Evolutionary conservation across 495 filamentous ascomycete species (phyloP), one percentile per base, ranked within the genome.

Genomic region (Aspergillus baeticus): DNA sequence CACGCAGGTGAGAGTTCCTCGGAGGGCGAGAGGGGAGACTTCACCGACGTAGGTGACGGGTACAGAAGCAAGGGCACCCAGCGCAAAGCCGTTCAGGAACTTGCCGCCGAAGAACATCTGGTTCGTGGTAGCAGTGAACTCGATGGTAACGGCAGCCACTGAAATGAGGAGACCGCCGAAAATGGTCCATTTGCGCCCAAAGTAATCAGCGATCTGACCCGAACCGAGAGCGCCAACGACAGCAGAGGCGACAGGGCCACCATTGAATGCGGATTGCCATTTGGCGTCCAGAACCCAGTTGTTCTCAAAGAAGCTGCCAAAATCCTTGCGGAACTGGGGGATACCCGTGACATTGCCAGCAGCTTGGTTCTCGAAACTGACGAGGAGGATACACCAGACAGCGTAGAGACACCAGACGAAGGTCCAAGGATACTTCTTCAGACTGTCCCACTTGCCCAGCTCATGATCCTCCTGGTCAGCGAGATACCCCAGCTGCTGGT

Each of bases 61-160:
- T 6, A 55, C 34, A 6, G 52, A 47, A 6, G 43, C 42, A 5
- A 55, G 20, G 6, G 34, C 52, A 15, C 52, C 52, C 0, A 48
- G 13, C 10, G 43, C 52, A 22, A 55, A 55, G 20, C 52, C 52
- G 15, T 55, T 55, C 18, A 55, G 42, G 42, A 55, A 47, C 31
- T 55, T 55, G 11, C 52, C 52, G 18, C 52, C 52, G 35, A 55
- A 55, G 35, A 55, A 55, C 52, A 55, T 23, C 52, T 38, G 33
- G 33, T 46, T 46, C 8, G 42, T 39, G 10, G 43, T 55, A 20
- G 43, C 42, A 6, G 39, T 43, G 31, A 39, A 26, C 34, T 55
- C 52, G 8, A 55, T 36, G n/a, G 42, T 37, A 0, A 55, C 35
- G 5, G 42, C 52, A 6, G 43, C 52, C 7, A 55, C 33, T 5